Percentiles rank a stretch among this genome's conserved stretches.
These are phyloP conservation scores for Epichloe festucae DNA, from an alignment of 2,329 filamentous ascomycete species.

Conservation along the genomic window DNA sequence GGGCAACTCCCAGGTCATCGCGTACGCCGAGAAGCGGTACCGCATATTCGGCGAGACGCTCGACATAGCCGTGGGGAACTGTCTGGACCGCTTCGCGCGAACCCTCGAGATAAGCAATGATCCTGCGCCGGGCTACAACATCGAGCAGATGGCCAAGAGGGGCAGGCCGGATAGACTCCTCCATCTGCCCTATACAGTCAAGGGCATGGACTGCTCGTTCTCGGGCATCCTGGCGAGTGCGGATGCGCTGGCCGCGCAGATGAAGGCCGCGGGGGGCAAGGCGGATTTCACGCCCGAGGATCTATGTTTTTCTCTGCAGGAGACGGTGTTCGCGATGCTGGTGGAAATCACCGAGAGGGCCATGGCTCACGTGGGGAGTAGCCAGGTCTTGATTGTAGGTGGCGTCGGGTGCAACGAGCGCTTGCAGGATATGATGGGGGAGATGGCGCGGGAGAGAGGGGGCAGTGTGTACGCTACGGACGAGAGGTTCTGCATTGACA, in stretches of 20 bases:
- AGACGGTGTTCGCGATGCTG: slow-evolving; percentile 92
- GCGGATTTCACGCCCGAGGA: slow-evolving; percentile 64
- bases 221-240: slow-evolving; percentile 78
- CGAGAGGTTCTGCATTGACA: slow-evolving; percentile 96
- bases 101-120: slow-evolving; percentile 89
- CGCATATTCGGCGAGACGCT: slow-evolving; percentile 96
- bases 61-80: slow-evolving; percentile 96
- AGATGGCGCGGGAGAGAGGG: slow-evolving; percentile 85
- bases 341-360: slow-evolving; percentile 97
- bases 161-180: slow-evolving; percentile 49
- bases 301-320: slow-evolving; percentile 87
- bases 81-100: slow-evolving; percentile 87
- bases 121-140: slow-evolving; percentile 93
- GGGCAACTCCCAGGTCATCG: slow-evolving; percentile 96
- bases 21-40: slow-evolving; percentile 87
- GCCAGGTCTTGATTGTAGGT: slow-evolving; percentile 86
- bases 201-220: slow-evolving; percentile 98
- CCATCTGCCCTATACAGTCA: slow-evolving; percentile 89
- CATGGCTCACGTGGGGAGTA: slow-evolving; percentile 91
- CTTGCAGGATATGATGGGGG: slow-evolving; percentile 97
- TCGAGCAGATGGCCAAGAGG: slow-evolving; percentile 79
- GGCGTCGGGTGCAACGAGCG: slow-evolving; percentile 93
- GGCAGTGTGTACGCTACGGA: slow-evolving; percentile 91
- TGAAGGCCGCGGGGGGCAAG: slow-evolving; percentile 33
- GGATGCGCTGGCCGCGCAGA: slow-evolving; percentile 63